phyloP scores from a whole-genome alignment of 2,329 filamentous ascomycete genomes.

The Colletotrichum somersetense region DNA sequence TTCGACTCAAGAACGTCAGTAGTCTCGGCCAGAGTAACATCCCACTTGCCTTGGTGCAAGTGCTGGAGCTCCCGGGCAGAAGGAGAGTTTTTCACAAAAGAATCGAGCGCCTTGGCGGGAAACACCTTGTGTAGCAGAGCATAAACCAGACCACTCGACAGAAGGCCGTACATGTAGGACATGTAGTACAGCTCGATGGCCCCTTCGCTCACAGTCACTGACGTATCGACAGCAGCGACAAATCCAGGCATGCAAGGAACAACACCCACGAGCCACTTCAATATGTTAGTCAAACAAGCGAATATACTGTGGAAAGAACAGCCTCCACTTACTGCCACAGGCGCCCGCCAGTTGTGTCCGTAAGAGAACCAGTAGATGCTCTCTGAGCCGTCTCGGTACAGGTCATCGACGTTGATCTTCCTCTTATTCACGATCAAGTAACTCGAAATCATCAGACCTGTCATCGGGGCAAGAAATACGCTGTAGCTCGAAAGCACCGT shows the following conservation, averaged over 20 bases:
- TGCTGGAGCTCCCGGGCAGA: too few relatives aligned
- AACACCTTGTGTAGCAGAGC: too few relatives aligned
- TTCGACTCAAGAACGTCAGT: too few relatives aligned
- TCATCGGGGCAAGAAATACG: slow-evolving; percentile 56
- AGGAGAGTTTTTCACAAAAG: too few relatives aligned
- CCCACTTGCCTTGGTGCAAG: too few relatives aligned
- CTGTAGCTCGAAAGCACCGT: slow-evolving; percentile 54
- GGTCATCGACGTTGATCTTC: slow-evolving; percentile 53
- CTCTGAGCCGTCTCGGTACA: slow-evolving; percentile 48
- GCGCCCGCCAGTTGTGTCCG: slow-evolving; percentile 57
- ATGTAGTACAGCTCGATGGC: too few relatives aligned
- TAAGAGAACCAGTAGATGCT: slow-evolving; percentile 57
- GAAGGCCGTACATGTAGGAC: too few relatives aligned
- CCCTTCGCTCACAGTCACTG: too few relatives aligned
- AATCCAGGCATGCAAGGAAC: slow-evolving; percentile 58
- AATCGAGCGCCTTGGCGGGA: too few relatives aligned
- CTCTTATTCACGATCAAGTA: slow-evolving; percentile 51
- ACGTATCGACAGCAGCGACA: slow-evolving; percentile 53
- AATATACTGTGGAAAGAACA: slow-evolving; percentile 2
- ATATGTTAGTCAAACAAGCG: neutral
- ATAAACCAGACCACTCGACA: too few relatives aligned
- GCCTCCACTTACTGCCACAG: slow-evolving; percentile 50
- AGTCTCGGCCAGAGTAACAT: too few relatives aligned
- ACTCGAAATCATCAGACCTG: slow-evolving; percentile 54
- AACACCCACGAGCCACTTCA: slow-evolving; percentile 56